Base-by-base conservation (phyloP, 2,329 filamentous ascomycete species). In the Endocalyx cinctus region DNA sequence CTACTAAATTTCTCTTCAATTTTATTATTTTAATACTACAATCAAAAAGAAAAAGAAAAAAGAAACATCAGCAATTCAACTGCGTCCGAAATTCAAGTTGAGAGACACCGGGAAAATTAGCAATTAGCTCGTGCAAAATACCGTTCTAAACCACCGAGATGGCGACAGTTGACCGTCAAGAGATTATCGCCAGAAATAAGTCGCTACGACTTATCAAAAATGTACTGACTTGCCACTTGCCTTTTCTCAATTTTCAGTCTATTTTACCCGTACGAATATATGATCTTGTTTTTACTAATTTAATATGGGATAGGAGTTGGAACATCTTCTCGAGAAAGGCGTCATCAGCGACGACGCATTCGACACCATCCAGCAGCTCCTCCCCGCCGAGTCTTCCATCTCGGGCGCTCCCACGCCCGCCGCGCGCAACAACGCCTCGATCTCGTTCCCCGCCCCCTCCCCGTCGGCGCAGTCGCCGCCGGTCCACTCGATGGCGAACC, bases 131-230 rank as follows among this genome's bases (percentile, higher is more conserved):
- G n/a, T n/a, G n/a, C n/a, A n/a, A n/a, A n/a, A n/a, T n/a, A n/a
- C n/a, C n/a, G n/a, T n/a, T n/a, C n/a, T n/a, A n/a, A n/a, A n/a
- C n/a, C n/a, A n/a, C n/a, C n/a, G 20, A 45, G 38, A 72, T 72
- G 69, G 64, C 63, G 30, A 60, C 62, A 39, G 49, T 61, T 43
- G 71, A 77, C 48, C 74, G 74, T 47, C 74, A 78, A 52, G 67
- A 66, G 43, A 72, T 77, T 54, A 77, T 79, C 45, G 74, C 77
- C 74, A 79, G 82, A 64, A 92, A 90, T 69, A 79, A 87, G 66
- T 89, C 87, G 56, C 78, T 94, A 56, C 82, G 87, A 46, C 83
- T 78, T 53, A 89, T 95, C 68, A 89, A 87, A 67, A 87, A 83
- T 55, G 87, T 88, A 69, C 50, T 77, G 30, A 16, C 19, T n/a